A percentile compares a stretch with the other conserved stretches of the same genome.
phyloP scores from a whole-genome alignment of 208 protist species.

The Naegleria gruberi region DNA sequence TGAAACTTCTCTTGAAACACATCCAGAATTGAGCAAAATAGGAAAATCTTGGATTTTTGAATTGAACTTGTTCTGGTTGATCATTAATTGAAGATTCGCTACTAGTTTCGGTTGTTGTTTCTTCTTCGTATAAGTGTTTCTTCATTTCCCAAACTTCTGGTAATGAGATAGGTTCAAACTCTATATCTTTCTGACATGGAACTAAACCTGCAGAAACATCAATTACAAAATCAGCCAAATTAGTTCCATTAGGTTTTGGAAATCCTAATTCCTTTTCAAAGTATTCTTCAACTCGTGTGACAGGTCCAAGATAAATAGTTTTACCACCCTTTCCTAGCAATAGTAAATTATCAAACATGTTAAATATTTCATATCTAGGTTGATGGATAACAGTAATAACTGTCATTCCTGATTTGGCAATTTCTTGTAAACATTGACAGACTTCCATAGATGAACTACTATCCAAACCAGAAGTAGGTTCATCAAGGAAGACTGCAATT shows the following conservation, averaged over 20 bases:
- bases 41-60: not conserved
- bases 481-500: slow-evolving; percentile 45
- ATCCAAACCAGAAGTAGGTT: slow-evolving; percentile 47
- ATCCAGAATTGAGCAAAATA: slow-evolving; percentile 3
- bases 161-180: not conserved
- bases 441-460: slow-evolving; percentile 27
- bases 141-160: not conserved
- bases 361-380: slow-evolving; percentile 41
- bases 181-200: not conserved
- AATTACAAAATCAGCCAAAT: slow-evolving; percentile 21
- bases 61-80: not conserved
- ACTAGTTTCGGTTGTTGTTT: not conserved
- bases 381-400: slow-evolving; percentile 46
- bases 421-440: slow-evolving; percentile 23
- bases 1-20: not conserved
- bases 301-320: slow-evolving; percentile 20
- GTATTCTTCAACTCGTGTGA: not conserved
- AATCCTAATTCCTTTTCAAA: slow-evolving; percentile 23
- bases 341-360: slow-evolving; percentile 40
- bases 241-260: not conserved
- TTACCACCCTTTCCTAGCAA: slow-evolving; percentile 30
- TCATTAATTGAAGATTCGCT: too few species aligned
- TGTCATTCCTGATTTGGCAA: slow-evolving; percentile 33
- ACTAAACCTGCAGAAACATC: slow-evolving; percentile 3
- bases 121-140: not conserved